A percentile compares a stretch with the other conserved stretches of the same genome.
These are phyloP conservation scores for Adansonia rubrostipa DNA, from an alignment of 441 rosid species.

Conservation along the genomic window DNA sequence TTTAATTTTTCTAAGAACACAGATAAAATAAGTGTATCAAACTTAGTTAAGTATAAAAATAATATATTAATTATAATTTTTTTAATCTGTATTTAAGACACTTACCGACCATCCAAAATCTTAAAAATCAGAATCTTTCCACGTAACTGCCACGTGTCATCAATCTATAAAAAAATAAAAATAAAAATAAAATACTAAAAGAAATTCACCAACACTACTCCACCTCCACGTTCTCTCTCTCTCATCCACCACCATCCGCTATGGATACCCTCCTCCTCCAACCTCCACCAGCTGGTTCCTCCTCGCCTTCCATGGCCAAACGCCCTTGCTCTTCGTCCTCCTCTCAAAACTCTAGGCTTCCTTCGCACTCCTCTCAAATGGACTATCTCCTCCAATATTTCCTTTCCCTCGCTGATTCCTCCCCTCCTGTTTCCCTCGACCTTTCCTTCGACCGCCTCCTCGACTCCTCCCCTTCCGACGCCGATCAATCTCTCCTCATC, in stretches of 20 bases:
- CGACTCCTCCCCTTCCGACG: constrained; percentile 49
- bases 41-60: neutral
- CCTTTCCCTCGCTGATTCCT: constrained; percentile 51
- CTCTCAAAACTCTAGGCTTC: constrained; percentile 32
- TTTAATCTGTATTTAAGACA: too few species aligned
- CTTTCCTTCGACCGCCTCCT: constrained; percentile 63
- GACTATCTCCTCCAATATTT: constrained; percentile 50
- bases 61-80: neutral
- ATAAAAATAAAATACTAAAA: neutral
- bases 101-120: neutral
- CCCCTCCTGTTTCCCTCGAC: constrained; percentile 48
- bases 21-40: too few species aligned
- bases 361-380: constrained; percentile 30
- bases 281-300: constrained; percentile 19
- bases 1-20: too few species aligned
- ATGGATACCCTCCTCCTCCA: constrained; percentile 51
- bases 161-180: neutral
- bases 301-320: constrained; percentile 50
- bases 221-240: neutral
- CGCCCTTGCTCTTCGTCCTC: constrained; percentile 57
- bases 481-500: constrained; percentile 59
- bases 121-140: constrained; percentile 2
- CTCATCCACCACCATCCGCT: constrained; percentile 8
- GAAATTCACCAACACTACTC: neutral
- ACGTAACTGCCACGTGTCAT: neutral